Conservation (phyloP, 2,329 filamentous ascomycete genomes). For the Aspergillus ochraceoroseus region DNA sequence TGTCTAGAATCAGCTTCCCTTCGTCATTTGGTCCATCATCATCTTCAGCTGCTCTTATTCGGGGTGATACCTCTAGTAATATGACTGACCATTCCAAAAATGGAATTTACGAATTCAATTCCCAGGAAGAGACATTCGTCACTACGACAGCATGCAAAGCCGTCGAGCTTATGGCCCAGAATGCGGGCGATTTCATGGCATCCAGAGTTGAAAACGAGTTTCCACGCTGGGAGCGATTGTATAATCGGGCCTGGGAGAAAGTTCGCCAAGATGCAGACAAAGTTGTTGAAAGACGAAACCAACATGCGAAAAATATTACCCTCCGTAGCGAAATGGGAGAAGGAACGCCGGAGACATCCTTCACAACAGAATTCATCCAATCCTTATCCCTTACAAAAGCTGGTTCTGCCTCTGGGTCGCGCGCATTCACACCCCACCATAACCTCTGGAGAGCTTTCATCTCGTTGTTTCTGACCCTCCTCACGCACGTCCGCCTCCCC, state of each 20-base stretch:
- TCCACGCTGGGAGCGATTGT: slow-evolving; percentile 41
- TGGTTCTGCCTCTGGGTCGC: slow-evolving; percentile 20
- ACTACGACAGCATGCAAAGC: slow-evolving; percentile 65
- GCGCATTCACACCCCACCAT: slow-evolving; percentile 39
- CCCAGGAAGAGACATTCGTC: slow-evolving; percentile 48
- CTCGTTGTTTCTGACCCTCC: slow-evolving; percentile 38
- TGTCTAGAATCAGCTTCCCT: slow-evolving; percentile 35
- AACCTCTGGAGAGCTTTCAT: slow-evolving; percentile 37
- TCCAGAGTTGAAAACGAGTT: slow-evolving; percentile 69
- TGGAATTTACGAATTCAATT: slow-evolving; percentile 23
- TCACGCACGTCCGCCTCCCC: slow-evolving; percentile 39
- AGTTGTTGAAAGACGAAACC: slow-evolving; percentile 31
- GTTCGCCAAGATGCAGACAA: slow-evolving; percentile 38
- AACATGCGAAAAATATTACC: slow-evolving; percentile 13
- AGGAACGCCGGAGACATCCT: slow-evolving; percentile 11
- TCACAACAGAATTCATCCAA: slow-evolving; percentile 19
- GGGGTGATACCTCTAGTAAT: slow-evolving; percentile 13
- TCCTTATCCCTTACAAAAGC: slow-evolving; percentile 19
- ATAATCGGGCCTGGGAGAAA: slow-evolving; percentile 37
- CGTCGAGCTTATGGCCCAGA: slow-evolving; percentile 62
- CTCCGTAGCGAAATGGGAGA: not conserved
- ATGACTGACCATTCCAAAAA: slow-evolving; percentile 43
- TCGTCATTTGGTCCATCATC: slow-evolving; percentile 55
- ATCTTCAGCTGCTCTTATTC: slow-evolving; percentile 22
- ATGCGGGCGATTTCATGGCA: slow-evolving; percentile 75